Percentiles rank a stretch among this genome's conserved stretches.
Evolutionary conservation across 768 basidiomycete species (phyloP).

Genomic region (Sistotremastrum suecicum): DNA sequence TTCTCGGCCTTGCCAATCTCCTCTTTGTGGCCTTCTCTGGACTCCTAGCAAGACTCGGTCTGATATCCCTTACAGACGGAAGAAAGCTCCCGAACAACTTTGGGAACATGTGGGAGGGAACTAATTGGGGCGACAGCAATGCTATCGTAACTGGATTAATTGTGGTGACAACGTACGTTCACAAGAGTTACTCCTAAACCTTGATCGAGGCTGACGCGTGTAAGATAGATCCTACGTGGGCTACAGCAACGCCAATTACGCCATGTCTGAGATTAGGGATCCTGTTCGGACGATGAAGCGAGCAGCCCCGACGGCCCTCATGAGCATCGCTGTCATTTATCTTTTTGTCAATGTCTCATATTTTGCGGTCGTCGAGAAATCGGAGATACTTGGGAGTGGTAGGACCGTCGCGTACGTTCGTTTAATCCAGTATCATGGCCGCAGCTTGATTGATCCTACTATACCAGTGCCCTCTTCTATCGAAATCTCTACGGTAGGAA

Average conservation of each 20-base stretch:
- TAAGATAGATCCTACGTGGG: conserved; percentile 50
- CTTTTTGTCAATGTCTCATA: conserved; percentile 58
- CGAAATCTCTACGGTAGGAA: conserved; percentile 53
- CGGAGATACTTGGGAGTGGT: conserved; percentile 47
- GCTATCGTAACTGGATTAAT: too few relatives aligned
- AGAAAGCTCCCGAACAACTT: neutral
- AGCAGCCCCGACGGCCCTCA: conserved; percentile 55
- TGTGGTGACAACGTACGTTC: too few relatives aligned
- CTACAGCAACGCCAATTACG: conserved; percentile 64
- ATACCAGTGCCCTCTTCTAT: conserved; percentile 39
- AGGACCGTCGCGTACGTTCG: conserved; percentile 45
- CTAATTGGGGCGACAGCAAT: too few relatives aligned
- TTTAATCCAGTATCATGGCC: too few relatives aligned
- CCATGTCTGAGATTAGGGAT: conserved; percentile 53
- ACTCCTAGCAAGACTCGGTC: conserved; percentile 17
- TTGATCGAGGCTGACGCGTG: neutral
- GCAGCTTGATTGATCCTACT: too few relatives aligned
- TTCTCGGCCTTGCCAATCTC: conserved; percentile 47
- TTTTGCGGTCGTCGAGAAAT: conserved; percentile 57
- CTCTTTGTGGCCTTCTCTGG: conserved; percentile 38
- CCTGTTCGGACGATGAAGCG: conserved; percentile 58
- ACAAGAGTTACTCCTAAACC: too few relatives aligned
- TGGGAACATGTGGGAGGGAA: too few relatives aligned
- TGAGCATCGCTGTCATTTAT: conserved; percentile 44
- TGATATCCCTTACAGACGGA: neutral